phyloP scores from a whole-genome alignment of 495 filamentous ascomycete species.

The Neurospora tetraspora region DNA sequence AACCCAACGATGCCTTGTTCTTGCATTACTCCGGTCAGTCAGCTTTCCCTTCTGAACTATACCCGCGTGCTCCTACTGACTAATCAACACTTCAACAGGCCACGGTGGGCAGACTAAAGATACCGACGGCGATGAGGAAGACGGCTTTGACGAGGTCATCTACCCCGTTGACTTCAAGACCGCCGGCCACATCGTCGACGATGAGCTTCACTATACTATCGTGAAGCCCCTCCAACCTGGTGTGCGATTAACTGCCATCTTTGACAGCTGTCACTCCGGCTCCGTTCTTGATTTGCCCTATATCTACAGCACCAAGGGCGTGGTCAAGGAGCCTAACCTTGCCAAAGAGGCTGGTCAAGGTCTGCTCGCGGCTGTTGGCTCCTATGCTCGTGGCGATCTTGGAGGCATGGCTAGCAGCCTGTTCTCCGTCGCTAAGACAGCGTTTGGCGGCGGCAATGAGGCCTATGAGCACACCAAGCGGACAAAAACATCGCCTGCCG shows the following conservation, averaged over 20 bases:
- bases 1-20: constrained; percentile 41
- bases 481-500: constrained; percentile 92
- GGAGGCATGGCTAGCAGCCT: constrained; percentile 62
- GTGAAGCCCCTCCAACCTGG: constrained; percentile 72
- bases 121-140: constrained; percentile 66
- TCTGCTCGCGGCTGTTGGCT: constrained; percentile 69
- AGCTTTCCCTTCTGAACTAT: background rate
- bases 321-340: constrained; percentile 97
- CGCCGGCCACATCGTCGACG: constrained; percentile 91
- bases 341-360: constrained; percentile 93
- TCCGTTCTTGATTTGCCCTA: constrained; percentile 94
- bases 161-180: constrained; percentile 88
- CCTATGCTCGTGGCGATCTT: constrained; percentile 78
- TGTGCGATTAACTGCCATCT: constrained; percentile 90
- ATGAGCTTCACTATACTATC: constrained; percentile 89
- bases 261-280: constrained; percentile 96
- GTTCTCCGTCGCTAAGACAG: constrained; percentile 77
- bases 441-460: constrained; percentile 66
- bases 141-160: constrained; percentile 93
- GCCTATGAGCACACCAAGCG: constrained; percentile 68
- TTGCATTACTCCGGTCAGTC: constrained; percentile 55
- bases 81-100: constrained; percentile 11
- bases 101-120: constrained; percentile 41
- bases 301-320: constrained; percentile 85
- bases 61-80: background rate